phyloP scores from a whole-genome alignment of 2,329 filamentous ascomycete genomes.

The Thermothelomyces thermophilus region DNA sequence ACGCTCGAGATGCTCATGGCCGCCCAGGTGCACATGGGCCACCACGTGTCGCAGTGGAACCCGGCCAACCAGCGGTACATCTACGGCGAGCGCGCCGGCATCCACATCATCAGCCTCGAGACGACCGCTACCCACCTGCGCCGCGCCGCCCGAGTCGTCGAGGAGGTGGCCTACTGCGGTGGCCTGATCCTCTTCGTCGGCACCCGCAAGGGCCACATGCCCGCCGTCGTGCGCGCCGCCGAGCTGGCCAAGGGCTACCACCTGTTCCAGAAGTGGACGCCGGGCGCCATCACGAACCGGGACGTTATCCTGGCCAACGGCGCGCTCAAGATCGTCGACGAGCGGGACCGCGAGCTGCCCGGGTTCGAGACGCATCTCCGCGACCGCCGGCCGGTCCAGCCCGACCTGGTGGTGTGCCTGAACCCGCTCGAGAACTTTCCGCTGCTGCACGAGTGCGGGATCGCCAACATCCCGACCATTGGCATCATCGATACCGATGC shows the following conservation, averaged over 20 bases:
- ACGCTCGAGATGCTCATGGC: constrained; percentile 88
- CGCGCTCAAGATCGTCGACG: constrained; percentile 68
- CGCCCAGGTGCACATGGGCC: constrained; percentile 81
- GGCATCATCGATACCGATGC: constrained; percentile 91
- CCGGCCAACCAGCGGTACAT: constrained; percentile 92
- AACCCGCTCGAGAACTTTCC: constrained; percentile 92
- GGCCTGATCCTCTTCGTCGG: constrained; percentile 89
- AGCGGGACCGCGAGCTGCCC: constrained; percentile 53
- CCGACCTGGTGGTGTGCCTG: constrained; percentile 85
- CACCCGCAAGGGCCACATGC: constrained; percentile 73
- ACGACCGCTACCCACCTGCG: constrained; percentile 81
- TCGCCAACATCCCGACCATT: constrained; percentile 86
- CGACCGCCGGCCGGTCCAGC: constrained; percentile 62
- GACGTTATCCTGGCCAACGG: constrained; percentile 75
- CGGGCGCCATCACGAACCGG: constrained; percentile 86
- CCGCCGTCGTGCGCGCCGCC: constrained; percentile 74
- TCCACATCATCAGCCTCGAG: constrained; percentile 92
- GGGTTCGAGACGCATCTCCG: constrained; percentile 62
- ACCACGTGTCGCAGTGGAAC: constrained; percentile 89
- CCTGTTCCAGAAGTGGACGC: constrained; percentile 87
- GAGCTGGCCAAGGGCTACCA: constrained; percentile 73
- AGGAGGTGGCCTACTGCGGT: constrained; percentile 74
- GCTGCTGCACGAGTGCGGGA: constrained; percentile 81
- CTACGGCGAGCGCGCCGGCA: constrained; percentile 77
- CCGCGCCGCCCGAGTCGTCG: constrained; percentile 87